Evolutionary conservation across 2,329 filamentous ascomycete species (phyloP), one percentile per base, ranked within the genome.

Genomic region (Nigrospora sphaerica): DNA sequence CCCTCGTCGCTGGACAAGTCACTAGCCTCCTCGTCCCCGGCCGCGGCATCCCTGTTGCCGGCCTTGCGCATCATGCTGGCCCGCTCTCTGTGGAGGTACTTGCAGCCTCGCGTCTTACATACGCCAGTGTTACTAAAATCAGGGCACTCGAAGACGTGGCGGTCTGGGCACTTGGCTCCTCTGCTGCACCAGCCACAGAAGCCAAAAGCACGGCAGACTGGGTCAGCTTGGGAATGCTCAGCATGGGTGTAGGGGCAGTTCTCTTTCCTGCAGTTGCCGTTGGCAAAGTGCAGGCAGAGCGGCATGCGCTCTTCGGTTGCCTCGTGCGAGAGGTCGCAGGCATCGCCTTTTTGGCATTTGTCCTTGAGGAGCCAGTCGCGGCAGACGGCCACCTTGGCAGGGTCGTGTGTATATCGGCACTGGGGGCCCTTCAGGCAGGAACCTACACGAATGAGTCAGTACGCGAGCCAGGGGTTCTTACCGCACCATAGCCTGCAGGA

Each of bases 91-190:
- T 98, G 93, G 49, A 83, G 86, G 46, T 95, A 78, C 63, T 85
- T 86, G 73, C 92, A 97, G 54, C 84, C 83, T 67, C 84, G 82
- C 63, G 79, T 82, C 63, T 82, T 83, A 79, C 93, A 98, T 52
- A 75, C 73, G 58, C 92, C 92, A 50, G 80, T 88, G 69, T 95
- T 95, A 77, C 88, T 88, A 73, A 95, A 96, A 64, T 95, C 87
- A 52, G 93, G 92, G 67, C 93, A 97, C 67, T 97, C 92, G 68
- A 86, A 85, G 48, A 92, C 85, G 71, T 98, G 93, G 50, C 90
- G 85, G 53, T 93, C 82, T 49, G 80, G 68, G 68, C 93, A 97
- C 46, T 75, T 68, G 46, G 78, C 76, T 50, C 92, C 93, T 63
- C 86, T 87, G 51, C 86, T 83, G 71, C 93, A 97, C 67, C 90